Base-by-base conservation (phyloP, 352 stramenopile genomes). In the Globisporangium parvum region DNA sequence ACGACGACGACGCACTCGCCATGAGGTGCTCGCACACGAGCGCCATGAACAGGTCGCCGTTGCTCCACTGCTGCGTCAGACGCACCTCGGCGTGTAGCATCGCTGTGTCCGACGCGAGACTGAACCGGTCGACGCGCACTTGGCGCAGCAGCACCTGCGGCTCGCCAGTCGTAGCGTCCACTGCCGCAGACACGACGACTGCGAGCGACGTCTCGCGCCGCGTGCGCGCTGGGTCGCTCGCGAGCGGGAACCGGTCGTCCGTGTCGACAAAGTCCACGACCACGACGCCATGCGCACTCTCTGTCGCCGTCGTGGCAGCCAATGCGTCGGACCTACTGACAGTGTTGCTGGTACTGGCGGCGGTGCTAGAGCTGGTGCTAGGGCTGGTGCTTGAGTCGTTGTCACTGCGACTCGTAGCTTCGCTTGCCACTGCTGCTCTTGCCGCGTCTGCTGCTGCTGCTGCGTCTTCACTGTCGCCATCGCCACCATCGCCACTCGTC, bases 1-100 rank as follows among this genome's bases (percentile, higher is more conserved):
- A 42, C 11, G 1, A 51, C 1, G 12, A 42, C 12, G 39, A 18
- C 18, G 41, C n/a, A 51, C 33, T 42, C 41, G 37, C 42, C 52
- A 58, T 50, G 55, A 85, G 70, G 35, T 75, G 60, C 24, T 70
- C 59, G 55, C 71, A 81, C 18, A 85, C 45, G 31, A 81, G 69
- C 57, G 74, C 71, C 65, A 81, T 81, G 56, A 77, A 70, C 42
- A 85, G 52, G 57, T 85, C 75, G 48, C 75, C 75, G 51, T 85
- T 85, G 53, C 75, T 55, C 59, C 72, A 78, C 18, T 71, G 53
- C 41, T 77, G 39, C 37, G 73, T 65, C 21, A 70, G 67, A 18
- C 63, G 63, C 35, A 85, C 63, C 52, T 85, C 75, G 28, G 65
- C 59, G 55, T 76, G 68, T 57, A 85, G 33, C 18, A 60, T 52